Percentiles rank a stretch among this genome's conserved stretches.
phyloP scores from a whole-genome alignment of 345 rosid species.

The Hypericum androsaemum region DNA sequence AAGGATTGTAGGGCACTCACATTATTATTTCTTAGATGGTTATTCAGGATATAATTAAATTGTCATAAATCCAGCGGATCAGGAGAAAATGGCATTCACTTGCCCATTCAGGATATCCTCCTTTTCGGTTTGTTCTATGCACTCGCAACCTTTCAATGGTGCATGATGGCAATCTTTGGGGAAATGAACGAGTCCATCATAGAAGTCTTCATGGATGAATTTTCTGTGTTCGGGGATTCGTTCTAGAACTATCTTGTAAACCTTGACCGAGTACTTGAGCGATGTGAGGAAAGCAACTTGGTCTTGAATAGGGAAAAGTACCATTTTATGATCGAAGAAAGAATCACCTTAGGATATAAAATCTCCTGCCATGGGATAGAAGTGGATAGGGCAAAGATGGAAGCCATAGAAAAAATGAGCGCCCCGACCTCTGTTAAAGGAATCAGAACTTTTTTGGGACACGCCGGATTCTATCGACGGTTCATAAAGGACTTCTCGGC shows the following conservation, averaged over 20 bases:
- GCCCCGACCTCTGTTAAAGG: neutral
- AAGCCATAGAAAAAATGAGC: neutral
- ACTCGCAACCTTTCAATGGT: neutral
- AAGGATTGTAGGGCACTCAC: no score
- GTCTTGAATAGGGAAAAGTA: neutral
- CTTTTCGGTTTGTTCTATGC: neutral
- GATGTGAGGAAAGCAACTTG: neutral
- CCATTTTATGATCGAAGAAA: neutral
- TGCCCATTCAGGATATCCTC: neutral
- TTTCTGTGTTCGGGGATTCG: neutral
- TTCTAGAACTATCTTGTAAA: neutral
- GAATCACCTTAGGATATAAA: neutral
- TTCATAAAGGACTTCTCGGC: no score
- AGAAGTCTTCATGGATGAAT: neutral
- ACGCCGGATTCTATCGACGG: no score
- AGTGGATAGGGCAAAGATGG: neutral
- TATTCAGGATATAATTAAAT: no score
- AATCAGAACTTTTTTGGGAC: neutral
- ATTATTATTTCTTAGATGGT: no score
- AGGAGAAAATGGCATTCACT: no score
- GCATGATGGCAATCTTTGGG: neutral
- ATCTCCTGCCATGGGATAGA: neutral
- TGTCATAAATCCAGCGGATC: no score
- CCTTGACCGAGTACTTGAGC: neutral
- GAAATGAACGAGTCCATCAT: no score